Percentiles rank a stretch among this genome's conserved stretches.
Conservation (phyloP, 306 rosid species). For the Corylus americana region DNA sequence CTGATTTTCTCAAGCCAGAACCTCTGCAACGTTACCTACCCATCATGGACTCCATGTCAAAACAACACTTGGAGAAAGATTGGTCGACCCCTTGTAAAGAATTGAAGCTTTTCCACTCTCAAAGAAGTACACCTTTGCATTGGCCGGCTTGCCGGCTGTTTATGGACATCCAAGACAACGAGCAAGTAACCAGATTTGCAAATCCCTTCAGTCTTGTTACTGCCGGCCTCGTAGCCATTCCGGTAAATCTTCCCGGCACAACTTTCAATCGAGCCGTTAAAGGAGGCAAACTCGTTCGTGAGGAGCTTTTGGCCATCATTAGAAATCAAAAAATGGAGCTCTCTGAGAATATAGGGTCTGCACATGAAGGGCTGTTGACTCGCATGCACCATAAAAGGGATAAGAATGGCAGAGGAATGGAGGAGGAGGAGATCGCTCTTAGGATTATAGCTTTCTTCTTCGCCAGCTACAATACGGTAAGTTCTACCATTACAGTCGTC, state of each 20-base stretch:
- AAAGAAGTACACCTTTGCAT: slow-evolving; percentile 3
- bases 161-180: not conserved
- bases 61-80: not conserved
- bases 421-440: slow-evolving; percentile 19
- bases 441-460: slow-evolving; percentile 13
- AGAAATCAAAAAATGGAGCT: slow-evolving; percentile 2
- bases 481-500: slow-evolving; percentile 9
- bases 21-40: not conserved
- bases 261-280: not conserved
- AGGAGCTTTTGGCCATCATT: slow-evolving; percentile 11
- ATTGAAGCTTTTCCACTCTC: not conserved
- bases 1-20: not conserved
- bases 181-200: not conserved
- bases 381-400: not conserved
- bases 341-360: not conserved
- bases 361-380: not conserved
- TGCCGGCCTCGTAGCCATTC: slow-evolving; percentile 13
- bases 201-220: not conserved
- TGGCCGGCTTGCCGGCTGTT: slow-evolving; percentile 5
- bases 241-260: slow-evolving; percentile 27
- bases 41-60: not conserved
- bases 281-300: not conserved
- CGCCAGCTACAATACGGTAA: slow-evolving; percentile 8
- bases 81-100: not conserved
- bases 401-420: not conserved